Conservation (phyloP, 2,329 filamentous ascomycete species). For the Penicillium nordicum region DNA sequence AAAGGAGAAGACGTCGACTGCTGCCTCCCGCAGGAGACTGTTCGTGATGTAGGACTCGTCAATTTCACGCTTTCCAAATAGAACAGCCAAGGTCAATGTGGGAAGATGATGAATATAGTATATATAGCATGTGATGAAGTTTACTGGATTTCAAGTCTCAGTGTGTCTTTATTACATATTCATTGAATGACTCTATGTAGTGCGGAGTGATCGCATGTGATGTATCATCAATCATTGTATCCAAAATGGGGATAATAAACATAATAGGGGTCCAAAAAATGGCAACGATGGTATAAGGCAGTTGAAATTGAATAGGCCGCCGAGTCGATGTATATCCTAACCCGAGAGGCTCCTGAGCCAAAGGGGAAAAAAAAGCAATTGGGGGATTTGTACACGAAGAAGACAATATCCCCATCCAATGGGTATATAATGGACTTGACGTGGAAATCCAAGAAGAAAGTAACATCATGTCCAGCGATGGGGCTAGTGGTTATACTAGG, state of each 20-base stretch:
- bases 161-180: neutral
- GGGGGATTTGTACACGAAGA: neutral
- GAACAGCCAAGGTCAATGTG: neutral
- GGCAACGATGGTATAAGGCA: conserved; percentile 21
- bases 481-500: neutral
- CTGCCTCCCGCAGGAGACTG: conserved; percentile 8
- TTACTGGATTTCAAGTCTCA: neutral
- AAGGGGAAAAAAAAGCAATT: neutral
- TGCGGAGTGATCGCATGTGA: conserved; percentile 1
- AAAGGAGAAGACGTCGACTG: conserved; percentile 12
- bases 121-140: neutral
- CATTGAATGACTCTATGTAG: conserved; percentile 4
- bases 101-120: neutral
- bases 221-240: conserved; percentile 26
- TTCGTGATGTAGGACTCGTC: conserved; percentile 7
- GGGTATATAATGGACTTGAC: conserved; percentile 14
- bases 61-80: conserved; percentile 1
- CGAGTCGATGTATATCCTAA: neutral
- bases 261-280: conserved; percentile 10
- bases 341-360: neutral
- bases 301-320: conserved; percentile 5
- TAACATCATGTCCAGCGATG: neutral
- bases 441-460: neutral
- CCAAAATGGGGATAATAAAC: conserved; percentile 16
- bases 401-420: neutral